Evolutionary conservation across 495 filamentous ascomycete genomes (phyloP).

Genomic region (Penicillium manginii): DNA sequence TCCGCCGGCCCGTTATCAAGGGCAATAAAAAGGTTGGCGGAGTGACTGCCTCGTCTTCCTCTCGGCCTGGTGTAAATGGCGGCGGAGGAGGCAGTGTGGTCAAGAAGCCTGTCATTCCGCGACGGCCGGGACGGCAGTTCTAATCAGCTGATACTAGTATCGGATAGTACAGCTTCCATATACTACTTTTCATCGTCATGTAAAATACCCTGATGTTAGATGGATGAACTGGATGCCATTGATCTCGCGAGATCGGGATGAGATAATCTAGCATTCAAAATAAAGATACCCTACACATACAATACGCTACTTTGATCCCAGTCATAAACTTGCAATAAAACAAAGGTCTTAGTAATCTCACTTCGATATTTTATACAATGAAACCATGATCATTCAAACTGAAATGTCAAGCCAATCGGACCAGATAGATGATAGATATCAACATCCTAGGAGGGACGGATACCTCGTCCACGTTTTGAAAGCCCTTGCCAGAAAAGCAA

Average conservation of each 20-base stretch:
- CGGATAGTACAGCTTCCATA: background rate
- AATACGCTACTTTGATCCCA: too few species aligned
- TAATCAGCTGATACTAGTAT: slow-evolving; percentile 15
- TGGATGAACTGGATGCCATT: background rate
- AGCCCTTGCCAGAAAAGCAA: background rate
- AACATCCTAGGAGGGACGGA: background rate
- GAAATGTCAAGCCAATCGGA: background rate
- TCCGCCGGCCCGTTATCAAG: slow-evolving; percentile 43
- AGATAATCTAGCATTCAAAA: background rate
- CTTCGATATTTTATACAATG: slow-evolving; percentile 21
- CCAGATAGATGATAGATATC: background rate
- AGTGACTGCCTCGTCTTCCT: slow-evolving; percentile 40
- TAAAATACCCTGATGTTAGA: background rate
- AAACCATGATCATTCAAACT: slow-evolving; percentile 9
- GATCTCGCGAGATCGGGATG: background rate
- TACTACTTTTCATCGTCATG: background rate
- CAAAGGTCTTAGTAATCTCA: background rate
- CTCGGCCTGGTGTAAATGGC: slow-evolving; percentile 56
- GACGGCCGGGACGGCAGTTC: slow-evolving; percentile 59
- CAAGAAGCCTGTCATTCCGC: slow-evolving; percentile 61
- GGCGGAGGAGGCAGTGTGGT: slow-evolving; percentile 52
- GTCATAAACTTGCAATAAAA: too few species aligned
- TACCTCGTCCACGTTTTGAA: background rate
- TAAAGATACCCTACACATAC: slow-evolving; percentile 1
- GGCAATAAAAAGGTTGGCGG: slow-evolving; percentile 46